phyloP scores from a whole-genome alignment of 2,329 filamentous ascomycete species.

The Penicillium occitanis region DNA sequence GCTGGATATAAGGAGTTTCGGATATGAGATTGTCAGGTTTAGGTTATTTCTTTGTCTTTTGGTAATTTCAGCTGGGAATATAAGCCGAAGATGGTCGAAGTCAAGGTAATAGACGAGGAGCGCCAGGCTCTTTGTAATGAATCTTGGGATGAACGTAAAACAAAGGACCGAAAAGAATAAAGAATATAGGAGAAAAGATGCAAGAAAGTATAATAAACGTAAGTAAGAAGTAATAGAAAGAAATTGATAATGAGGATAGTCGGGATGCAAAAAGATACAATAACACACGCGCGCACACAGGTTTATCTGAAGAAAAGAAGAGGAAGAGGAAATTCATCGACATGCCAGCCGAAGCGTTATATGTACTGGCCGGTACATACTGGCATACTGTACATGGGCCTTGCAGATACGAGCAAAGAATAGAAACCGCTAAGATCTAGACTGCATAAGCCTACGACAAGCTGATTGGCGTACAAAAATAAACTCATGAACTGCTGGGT shows the following conservation, averaged over 20 bases:
- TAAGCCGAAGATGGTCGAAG: neutral
- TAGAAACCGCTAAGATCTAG: slow-evolving; percentile 19
- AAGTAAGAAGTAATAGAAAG: slow-evolving; percentile 15
- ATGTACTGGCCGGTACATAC: neutral
- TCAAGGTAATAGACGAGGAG: neutral
- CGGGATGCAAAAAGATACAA: neutral
- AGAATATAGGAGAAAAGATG: neutral
- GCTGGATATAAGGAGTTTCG: neutral
- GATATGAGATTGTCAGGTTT: neutral
- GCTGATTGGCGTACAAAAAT: slow-evolving; percentile 18
- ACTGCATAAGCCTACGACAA: neutral
- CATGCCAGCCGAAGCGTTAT: slow-evolving; percentile 6
- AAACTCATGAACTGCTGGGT: neutral
- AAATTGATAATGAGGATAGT: slow-evolving; percentile 13
- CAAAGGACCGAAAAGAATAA: slow-evolving; percentile 4
- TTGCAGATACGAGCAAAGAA: slow-evolving; percentile 19
- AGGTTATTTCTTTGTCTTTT: neutral
- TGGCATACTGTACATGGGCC: neutral
- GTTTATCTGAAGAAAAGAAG: slow-evolving; percentile 4
- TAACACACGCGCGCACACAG: slow-evolving; percentile 1
- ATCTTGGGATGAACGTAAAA: neutral
- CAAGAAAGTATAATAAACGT: slow-evolving; percentile 11
- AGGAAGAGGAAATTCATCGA: slow-evolving; percentile 8
- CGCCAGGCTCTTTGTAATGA: slow-evolving; percentile 7
- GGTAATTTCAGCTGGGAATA: neutral